These are phyloP conservation scores for Colletotrichum godetiae DNA, from an alignment of 2,329 filamentous ascomycete genomes.

Conservation along the genomic window DNA sequence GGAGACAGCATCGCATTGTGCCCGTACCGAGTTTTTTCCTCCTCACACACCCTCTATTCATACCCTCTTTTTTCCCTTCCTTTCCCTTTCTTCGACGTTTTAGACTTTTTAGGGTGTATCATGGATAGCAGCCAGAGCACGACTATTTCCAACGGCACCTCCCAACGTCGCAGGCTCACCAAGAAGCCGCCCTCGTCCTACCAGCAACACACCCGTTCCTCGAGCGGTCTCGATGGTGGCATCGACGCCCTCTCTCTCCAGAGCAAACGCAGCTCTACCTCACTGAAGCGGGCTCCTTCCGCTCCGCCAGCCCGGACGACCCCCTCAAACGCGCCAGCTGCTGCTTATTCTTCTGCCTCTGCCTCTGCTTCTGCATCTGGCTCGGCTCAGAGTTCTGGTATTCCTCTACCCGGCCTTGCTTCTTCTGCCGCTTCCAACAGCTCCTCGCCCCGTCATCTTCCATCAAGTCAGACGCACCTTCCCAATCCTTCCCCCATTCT, in stretches of 20 bases:
- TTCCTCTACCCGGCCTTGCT: neutral
- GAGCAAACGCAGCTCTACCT: constrained; percentile 73
- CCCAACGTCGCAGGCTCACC: constrained; percentile 70
- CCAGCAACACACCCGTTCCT: constrained; percentile 54
- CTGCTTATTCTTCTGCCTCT: constrained; percentile 38
- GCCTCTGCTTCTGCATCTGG: constrained; percentile 38
- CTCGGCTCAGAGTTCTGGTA: neutral
- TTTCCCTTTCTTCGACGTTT: constrained; percentile 31
- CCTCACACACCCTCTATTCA: constrained; percentile 35
- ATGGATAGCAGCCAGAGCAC: constrained; percentile 58
- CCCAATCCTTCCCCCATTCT: constrained; percentile 60
- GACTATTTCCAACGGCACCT: constrained; percentile 55
- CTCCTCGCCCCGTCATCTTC: constrained; percentile 59
- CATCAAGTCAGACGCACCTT: constrained; percentile 47
- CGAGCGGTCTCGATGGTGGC: constrained; percentile 62
- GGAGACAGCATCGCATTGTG: constrained; percentile 19
- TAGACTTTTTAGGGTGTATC: constrained; percentile 45
- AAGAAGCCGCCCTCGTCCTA: constrained; percentile 69
- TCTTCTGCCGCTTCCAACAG: constrained; percentile 50
- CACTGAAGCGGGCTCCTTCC: constrained; percentile 70
- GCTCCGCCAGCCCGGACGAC: constrained; percentile 63
- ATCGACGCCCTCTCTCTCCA: constrained; percentile 68
- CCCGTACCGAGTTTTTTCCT: constrained; percentile 32
- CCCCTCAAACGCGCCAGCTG: constrained; percentile 51
- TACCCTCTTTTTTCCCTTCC: constrained; percentile 27